Percentiles rank a stretch among this genome's conserved stretches.
These are phyloP conservation scores for Flaveria brownii DNA, from an alignment of 129 eudicot genomes.

Conservation along the genomic window DNA sequence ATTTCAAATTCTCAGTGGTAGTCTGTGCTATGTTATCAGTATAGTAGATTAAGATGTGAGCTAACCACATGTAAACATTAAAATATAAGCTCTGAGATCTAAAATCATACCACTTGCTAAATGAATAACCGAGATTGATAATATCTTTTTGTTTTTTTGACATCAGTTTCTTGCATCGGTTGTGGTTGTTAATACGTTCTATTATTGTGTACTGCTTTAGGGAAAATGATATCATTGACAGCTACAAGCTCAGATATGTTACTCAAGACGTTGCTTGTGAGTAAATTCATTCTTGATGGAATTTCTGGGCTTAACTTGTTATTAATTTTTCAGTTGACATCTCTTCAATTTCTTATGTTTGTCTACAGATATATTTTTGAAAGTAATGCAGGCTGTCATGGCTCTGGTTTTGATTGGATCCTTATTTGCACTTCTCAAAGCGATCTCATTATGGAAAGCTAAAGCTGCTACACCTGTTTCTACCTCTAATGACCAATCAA, in stretches of 20 bases:
- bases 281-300: constrained; percentile 33
- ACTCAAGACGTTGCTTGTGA: constrained; percentile 66
- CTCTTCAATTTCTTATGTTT: constrained; percentile 9
- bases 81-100: not conserved
- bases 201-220: constrained; percentile 33
- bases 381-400: constrained; percentile 43
- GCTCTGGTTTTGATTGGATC: constrained; percentile 61
- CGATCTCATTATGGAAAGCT: constrained; percentile 53
- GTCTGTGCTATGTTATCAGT: not conserved
- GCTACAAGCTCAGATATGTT: constrained; percentile 45
- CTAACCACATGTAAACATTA: not conserved
- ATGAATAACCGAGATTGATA: not conserved
- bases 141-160: not conserved
- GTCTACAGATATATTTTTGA: constrained; percentile 54
- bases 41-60: constrained; percentile 1
- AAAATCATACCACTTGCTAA: not conserved
- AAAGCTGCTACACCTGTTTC: constrained; percentile 43
- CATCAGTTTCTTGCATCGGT: not conserved
- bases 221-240: constrained; percentile 46
- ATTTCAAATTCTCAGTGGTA: too few species aligned
- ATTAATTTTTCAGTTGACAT: constrained; percentile 1
- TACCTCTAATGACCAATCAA: constrained; percentile 45
- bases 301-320: not conserved
- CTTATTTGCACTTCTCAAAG: constrained; percentile 66
- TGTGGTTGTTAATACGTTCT: constrained; percentile 11